Conservation (phyloP, 31 red algal species). For the Asparagopsis taxiformis region DNA sequence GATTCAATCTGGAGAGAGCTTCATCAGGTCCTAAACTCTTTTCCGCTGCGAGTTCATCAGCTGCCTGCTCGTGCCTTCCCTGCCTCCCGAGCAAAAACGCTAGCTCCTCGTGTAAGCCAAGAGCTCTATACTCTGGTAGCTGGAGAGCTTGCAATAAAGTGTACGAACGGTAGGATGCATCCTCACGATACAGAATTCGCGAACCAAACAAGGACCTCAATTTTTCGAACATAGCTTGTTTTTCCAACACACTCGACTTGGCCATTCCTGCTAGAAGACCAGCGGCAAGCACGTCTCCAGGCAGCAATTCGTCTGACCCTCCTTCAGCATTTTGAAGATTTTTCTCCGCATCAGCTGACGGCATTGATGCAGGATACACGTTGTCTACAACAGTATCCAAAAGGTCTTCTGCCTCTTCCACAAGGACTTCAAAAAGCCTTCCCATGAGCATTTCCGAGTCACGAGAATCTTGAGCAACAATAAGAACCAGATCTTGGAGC, state of each 20-base stretch:
- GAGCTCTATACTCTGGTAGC: conserved; percentile 36
- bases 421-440: conserved; percentile 54
- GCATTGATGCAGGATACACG: not conserved
- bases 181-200: conserved; percentile 31
- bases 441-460: conserved; percentile 48
- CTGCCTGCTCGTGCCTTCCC: conserved; percentile 63
- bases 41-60: conserved; percentile 72
- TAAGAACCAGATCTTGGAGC: conserved; percentile 33
- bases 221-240: conserved; percentile 44
- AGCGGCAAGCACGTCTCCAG: conserved; percentile 46
- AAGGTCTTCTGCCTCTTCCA: conserved; percentile 64
- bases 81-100: conserved; percentile 63
- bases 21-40: conserved; percentile 42
- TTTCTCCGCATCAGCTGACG: conserved; percentile 7
- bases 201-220: conserved; percentile 43
- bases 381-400: conserved; percentile 35
- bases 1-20: conserved; percentile 38
- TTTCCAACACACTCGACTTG: conserved; percentile 27
- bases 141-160: conserved; percentile 62
- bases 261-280: conserved; percentile 66
- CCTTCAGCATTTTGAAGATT: not conserved
- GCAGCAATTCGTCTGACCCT: conserved; percentile 9
- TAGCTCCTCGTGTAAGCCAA: conserved; percentile 59
- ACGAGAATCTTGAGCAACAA: conserved; percentile 22
- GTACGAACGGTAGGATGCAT: conserved; percentile 51